These are phyloP conservation scores for Pseudisothecium myosuroides DNA, from an alignment of 225 moss, liverwort and hornwort species.

Conservation along the genomic window DNA sequence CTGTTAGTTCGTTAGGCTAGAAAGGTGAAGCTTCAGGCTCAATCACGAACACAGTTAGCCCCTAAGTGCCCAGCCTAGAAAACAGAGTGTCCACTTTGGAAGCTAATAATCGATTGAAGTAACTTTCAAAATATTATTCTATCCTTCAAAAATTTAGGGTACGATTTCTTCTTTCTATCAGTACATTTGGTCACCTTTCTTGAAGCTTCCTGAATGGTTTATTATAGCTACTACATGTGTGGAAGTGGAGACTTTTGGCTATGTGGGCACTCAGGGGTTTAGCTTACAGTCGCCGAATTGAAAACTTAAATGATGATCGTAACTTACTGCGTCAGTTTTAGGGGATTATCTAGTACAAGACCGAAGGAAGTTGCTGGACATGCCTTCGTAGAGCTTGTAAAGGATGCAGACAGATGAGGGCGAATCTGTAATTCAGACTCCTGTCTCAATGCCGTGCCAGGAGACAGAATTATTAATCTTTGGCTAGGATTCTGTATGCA, in stretches of 20 bases:
- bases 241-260: neutral
- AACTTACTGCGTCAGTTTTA: neutral
- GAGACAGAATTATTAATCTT: conserved; percentile 19
- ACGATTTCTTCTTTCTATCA: neutral
- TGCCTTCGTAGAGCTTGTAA: neutral
- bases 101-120: neutral
- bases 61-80: neutral
- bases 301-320: neutral
- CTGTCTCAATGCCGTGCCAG: conserved; percentile 6
- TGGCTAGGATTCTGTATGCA: conserved; percentile 39
- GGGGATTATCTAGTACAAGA: neutral
- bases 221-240: neutral
- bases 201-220: neutral
- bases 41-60: neutral
- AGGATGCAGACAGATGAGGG: neutral
- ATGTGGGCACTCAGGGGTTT: neutral
- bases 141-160: neutral
- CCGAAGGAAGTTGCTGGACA: neutral
- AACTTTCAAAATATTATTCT: neutral
- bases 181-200: neutral
- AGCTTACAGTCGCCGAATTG: neutral
- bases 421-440: conserved; percentile 13
- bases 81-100: neutral
- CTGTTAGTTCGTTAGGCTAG: neutral
- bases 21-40: neutral